A percentile compares a stretch with the other conserved stretches of the same genome.
Evolutionary conservation across 805 yeast genomes (phyloP).

Genomic region (Schizosaccharomyces octosporus): DNA sequence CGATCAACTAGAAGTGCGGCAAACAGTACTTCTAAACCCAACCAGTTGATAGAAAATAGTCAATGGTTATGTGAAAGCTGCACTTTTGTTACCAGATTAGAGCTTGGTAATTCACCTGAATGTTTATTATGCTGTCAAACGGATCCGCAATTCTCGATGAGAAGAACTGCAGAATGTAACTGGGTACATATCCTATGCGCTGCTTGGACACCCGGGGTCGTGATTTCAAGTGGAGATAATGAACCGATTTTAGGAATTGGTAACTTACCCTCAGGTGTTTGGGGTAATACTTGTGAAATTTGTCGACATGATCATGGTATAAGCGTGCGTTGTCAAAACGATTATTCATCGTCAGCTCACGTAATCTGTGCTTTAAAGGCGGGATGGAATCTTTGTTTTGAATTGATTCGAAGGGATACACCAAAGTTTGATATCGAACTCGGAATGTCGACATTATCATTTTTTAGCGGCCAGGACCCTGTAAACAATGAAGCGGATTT

Average conservation of each 20-base stretch:
- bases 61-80: background rate
- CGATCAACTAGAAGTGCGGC: background rate
- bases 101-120: background rate
- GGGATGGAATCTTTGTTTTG: background rate
- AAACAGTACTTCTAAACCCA: background rate
- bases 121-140: background rate
- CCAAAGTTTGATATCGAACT: background rate
- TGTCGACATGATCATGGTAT: background rate
- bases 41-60: background rate
- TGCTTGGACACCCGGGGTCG: constrained; percentile 19
- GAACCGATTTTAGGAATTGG: background rate
- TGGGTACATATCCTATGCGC: constrained; percentile 71
- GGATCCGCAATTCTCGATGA: constrained; percentile 15
- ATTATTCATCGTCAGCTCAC: background rate
- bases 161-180: constrained; percentile 36
- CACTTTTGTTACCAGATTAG: background rate
- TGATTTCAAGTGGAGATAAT: background rate
- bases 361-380: background rate
- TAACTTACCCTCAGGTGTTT: background rate
- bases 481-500: background rate
- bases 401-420: background rate
- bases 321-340: background rate
- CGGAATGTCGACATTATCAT: background rate
- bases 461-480: background rate
- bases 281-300: background rate